These are phyloP conservation scores for Candida sp. DNA, from an alignment of 1,139 yeast species.

Conservation along the genomic window DNA sequence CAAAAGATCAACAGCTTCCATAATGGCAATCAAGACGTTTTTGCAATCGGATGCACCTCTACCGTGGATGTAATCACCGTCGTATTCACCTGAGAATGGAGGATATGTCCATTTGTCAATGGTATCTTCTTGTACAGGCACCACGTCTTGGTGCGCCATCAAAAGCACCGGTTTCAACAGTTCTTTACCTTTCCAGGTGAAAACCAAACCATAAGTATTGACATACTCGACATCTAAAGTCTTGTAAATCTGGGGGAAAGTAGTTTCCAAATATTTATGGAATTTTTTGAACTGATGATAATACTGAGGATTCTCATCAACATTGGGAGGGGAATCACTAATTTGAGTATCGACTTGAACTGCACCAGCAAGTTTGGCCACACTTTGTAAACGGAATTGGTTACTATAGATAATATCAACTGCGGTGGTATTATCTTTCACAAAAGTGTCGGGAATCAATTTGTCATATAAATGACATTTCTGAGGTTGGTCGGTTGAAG, in stretches of 20 bases:
- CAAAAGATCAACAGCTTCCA: conserved; percentile 38
- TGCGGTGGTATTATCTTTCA: conserved; percentile 33
- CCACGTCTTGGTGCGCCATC: conserved; percentile 82
- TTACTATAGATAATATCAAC: conserved; percentile 27
- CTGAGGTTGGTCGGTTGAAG: conserved; percentile 15
- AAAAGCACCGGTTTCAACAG: conserved; percentile 61
- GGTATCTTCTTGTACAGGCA: conserved; percentile 68
- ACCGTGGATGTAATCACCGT: conserved; percentile 45
- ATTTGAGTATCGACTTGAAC: conserved; percentile 44
- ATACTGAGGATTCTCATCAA: conserved; percentile 30
- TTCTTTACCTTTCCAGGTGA: conserved; percentile 59
- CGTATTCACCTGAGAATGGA: conserved; percentile 70
- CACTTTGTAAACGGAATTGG: conserved; percentile 31
- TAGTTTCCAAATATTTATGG: conserved; percentile 49
- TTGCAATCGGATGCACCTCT: conserved; percentile 44
- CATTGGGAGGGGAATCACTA: conserved; percentile 42
- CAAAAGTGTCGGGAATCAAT: conserved; percentile 27
- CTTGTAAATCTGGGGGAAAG: conserved; percentile 59
- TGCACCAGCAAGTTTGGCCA: conserved; percentile 36
- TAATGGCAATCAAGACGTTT: conserved; percentile 33
- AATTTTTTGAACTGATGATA: conserved; percentile 49
- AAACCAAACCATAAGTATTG: conserved; percentile 65
- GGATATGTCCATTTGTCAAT: conserved; percentile 60
- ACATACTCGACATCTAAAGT: conserved; percentile 50
- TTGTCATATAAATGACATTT: conserved; percentile 29